A percentile compares a stretch with the other conserved stretches of the same genome.
Conservation (phyloP, 2,329 filamentous ascomycete genomes). For the Stachybotrys elegans region DNA sequence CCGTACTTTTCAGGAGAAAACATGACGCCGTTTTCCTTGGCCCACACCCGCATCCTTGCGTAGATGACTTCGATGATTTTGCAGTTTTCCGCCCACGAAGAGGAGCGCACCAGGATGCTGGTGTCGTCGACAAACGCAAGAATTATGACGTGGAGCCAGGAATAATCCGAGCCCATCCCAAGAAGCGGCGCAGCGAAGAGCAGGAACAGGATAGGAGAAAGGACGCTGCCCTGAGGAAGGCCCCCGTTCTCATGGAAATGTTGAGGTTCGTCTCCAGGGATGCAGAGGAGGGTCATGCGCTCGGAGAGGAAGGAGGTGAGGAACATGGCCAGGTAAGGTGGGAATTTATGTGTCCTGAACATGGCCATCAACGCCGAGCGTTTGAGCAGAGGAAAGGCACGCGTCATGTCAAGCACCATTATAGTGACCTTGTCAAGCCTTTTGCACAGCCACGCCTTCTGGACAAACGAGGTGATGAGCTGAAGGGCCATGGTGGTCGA, state of each 20-base stretch:
- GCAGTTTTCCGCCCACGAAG: constrained; percentile 6
- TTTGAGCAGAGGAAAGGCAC: constrained; percentile 6
- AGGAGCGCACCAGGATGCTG: constrained; percentile 6
- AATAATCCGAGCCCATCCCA: too few species aligned
- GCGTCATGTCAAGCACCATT: constrained; percentile 6
- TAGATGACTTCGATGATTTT: not conserved
- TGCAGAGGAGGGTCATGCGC: constrained; percentile 3
- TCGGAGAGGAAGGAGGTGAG: constrained; percentile 5
- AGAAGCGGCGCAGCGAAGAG: constrained; percentile 7
- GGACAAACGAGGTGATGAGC: constrained; percentile 4
- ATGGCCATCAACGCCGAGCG: constrained; percentile 4
- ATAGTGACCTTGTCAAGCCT: constrained; percentile 4
- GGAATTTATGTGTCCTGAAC: constrained; percentile 4
- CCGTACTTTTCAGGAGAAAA: constrained; percentile 9
- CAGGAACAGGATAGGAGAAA: constrained; percentile 9
- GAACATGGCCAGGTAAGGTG: constrained; percentile 5
- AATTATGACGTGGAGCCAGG: not conserved
- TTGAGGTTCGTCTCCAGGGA: constrained; percentile 3
- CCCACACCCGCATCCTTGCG: not conserved
- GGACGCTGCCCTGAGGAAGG: constrained; percentile 10
- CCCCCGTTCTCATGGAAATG: constrained; percentile 1
- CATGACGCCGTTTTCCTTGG: not conserved
- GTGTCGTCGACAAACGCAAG: constrained; percentile 9
- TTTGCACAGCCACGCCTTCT: constrained; percentile 1
- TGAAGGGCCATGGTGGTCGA: constrained; percentile 7